phyloP scores from a whole-genome alignment of 306 rosid genomes.

The Acacia crassicarpa region DNA sequence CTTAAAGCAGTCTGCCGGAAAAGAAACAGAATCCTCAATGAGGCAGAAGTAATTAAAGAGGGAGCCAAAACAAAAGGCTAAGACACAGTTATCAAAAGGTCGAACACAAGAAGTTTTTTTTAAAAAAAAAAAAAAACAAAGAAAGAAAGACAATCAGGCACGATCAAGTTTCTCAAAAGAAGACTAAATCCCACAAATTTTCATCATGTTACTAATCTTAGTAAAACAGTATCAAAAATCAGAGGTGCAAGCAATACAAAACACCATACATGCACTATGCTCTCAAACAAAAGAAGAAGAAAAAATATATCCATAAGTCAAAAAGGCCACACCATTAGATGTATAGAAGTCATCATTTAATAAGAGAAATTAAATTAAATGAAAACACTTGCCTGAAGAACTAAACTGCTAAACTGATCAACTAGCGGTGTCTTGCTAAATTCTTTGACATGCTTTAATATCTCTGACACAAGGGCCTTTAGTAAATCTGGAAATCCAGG shows the following conservation, averaged over 20 bases:
- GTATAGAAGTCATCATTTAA: neutral
- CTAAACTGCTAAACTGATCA: constrained; percentile 87
- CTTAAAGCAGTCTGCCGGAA: constrained; percentile 73
- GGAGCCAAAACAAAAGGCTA: neutral
- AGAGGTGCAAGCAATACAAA: constrained; percentile 18
- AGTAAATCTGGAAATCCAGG: constrained; percentile 72
- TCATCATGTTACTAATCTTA: constrained; percentile 9
- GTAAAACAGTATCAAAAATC: neutral
- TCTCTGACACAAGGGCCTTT: constrained; percentile 61
- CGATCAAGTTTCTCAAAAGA: constrained; percentile 1
- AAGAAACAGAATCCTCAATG: constrained; percentile 16
- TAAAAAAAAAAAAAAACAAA: neutral
- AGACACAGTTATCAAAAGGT: constrained; percentile 1
- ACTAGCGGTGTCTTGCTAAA: constrained; percentile 54
- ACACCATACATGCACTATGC: constrained; percentile 5
- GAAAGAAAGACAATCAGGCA: neutral
- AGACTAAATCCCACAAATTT: constrained; percentile 14
- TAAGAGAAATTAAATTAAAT: neutral
- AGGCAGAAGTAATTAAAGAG: constrained; percentile 2
- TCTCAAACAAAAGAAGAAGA: constrained; percentile 15
- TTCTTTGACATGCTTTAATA: constrained; percentile 49
- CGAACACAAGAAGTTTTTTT: neutral
- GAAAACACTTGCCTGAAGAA: constrained; percentile 70
- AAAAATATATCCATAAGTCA: neutral
- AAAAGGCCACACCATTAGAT: constrained; percentile 7